phyloP scores from a whole-genome alignment of 805 yeast genomes.

The Hanseniaspora jakobsenii region DNA sequence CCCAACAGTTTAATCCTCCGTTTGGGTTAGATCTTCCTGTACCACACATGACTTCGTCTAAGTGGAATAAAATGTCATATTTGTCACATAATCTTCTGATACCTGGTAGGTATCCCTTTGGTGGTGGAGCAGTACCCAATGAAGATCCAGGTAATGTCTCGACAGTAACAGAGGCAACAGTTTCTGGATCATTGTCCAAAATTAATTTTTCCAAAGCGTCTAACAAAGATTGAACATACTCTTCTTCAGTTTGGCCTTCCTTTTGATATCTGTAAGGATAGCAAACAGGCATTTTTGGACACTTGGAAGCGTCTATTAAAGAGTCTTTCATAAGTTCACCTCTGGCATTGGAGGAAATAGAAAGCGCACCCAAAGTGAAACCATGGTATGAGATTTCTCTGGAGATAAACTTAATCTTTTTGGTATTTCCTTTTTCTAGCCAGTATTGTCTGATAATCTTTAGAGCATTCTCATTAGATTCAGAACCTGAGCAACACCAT shows the following conservation, averaged over 20 bases:
- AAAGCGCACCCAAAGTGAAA: constrained; percentile 37
- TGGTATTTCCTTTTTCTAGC: constrained; percentile 33
- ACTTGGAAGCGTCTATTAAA: constrained; percentile 23
- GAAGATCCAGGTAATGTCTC: constrained; percentile 40
- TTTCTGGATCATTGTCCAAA: constrained; percentile 34
- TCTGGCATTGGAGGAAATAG: constrained; percentile 32
- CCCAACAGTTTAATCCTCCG: constrained; percentile 39
- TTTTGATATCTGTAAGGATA: constrained; percentile 28
- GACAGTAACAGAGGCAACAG: constrained; percentile 33
- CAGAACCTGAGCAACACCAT: constrained; percentile 53
- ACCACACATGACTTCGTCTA: constrained; percentile 50
- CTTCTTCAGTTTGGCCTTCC: constrained; percentile 31
- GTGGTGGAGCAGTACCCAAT: constrained; percentile 35
- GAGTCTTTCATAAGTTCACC: constrained; percentile 27
- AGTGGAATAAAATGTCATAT: constrained; percentile 38
- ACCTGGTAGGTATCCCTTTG: constrained; percentile 38
- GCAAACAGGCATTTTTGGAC: constrained; percentile 26
- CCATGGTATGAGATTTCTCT: constrained; percentile 40
- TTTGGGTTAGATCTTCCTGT: constrained; percentile 35
- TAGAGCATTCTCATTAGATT: constrained; percentile 54
- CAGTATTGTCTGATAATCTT: constrained; percentile 43
- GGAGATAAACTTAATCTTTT: constrained; percentile 33
- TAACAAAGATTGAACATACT: constrained; percentile 31
- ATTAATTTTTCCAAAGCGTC: constrained; percentile 34
- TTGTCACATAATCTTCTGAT: constrained; percentile 38